Evolutionary conservation across 2,329 filamentous ascomycete species (phyloP).

Genomic region (Penicillium sp.): DNA sequence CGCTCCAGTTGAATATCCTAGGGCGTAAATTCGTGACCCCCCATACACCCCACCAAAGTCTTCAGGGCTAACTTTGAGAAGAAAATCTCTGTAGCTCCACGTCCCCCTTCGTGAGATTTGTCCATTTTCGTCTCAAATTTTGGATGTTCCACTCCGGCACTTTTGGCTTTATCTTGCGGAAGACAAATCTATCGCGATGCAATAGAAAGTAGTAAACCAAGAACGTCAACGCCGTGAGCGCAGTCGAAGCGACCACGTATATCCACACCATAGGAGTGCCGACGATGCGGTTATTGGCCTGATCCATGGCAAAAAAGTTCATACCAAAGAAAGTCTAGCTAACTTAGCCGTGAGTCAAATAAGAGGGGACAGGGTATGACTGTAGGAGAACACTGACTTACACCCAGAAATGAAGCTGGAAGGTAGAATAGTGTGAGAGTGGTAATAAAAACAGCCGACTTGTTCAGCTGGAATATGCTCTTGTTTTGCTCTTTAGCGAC

Average conservation of each 20-base stretch:
- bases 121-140: background rate
- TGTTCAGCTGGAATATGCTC: background rate
- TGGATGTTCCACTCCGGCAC: background rate
- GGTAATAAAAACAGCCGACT: background rate
- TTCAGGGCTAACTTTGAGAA: too few species aligned
- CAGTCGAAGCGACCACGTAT: background rate
- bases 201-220: background rate
- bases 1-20: too few species aligned
- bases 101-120: background rate
- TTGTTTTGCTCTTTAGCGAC: background rate
- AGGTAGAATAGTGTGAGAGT: background rate
- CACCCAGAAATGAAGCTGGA: background rate
- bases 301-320: background rate
- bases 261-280: background rate
- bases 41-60: too few species aligned
- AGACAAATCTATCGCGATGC: background rate
- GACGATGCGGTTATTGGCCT: background rate
- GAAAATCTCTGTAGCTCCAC: background rate
- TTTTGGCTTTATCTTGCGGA: background rate
- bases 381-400: background rate
- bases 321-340: background rate
- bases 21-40: too few species aligned
- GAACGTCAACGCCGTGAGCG: background rate
- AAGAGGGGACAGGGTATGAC: background rate
- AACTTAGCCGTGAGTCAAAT: background rate